Conservation (phyloP, 495 filamentous ascomycete species). For the Podospora tetraspora region DNA sequence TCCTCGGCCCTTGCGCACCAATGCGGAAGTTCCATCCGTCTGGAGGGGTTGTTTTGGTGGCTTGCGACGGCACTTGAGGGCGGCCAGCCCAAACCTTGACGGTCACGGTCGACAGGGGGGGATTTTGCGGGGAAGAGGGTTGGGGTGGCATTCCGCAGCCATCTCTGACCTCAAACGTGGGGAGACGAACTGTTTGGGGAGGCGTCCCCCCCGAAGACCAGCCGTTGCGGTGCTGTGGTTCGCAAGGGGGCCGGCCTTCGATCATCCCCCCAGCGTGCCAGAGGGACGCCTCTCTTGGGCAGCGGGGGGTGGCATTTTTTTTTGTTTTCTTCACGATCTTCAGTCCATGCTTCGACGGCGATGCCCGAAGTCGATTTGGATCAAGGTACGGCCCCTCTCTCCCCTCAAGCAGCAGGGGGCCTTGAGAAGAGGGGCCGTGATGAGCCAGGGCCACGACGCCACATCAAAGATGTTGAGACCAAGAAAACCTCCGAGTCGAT, state of each 20-base stretch:
- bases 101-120: conserved; percentile 5
- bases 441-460: conserved; percentile 2
- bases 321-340: not conserved
- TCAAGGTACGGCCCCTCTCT: not conserved
- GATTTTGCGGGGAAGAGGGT: conserved; percentile 21
- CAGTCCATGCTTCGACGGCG: conserved; percentile 2
- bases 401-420: not conserved
- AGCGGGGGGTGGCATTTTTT: not conserved
- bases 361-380: conserved; percentile 5
- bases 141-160: conserved; percentile 23
- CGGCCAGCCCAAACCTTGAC: conserved; percentile 22
- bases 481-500: conserved; percentile 18
- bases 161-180: conserved; percentile 18
- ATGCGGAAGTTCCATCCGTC: conserved; percentile 21
- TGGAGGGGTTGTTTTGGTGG: conserved; percentile 20
- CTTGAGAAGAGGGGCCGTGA: not conserved
- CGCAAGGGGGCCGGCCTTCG: not conserved
- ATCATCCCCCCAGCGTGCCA: conserved; percentile 2
- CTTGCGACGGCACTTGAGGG: conserved; percentile 28
- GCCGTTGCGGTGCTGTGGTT: conserved; percentile 11
- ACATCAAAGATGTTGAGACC: not conserved
- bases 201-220: conserved; percentile 9
- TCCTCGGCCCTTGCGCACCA: conserved; percentile 11
- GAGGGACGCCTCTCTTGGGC: not conserved
- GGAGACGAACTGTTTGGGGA: conserved; percentile 12